Evolutionary conservation across 805 yeast species (phyloP).

Genomic region (Saturnispora sekii): DNA sequence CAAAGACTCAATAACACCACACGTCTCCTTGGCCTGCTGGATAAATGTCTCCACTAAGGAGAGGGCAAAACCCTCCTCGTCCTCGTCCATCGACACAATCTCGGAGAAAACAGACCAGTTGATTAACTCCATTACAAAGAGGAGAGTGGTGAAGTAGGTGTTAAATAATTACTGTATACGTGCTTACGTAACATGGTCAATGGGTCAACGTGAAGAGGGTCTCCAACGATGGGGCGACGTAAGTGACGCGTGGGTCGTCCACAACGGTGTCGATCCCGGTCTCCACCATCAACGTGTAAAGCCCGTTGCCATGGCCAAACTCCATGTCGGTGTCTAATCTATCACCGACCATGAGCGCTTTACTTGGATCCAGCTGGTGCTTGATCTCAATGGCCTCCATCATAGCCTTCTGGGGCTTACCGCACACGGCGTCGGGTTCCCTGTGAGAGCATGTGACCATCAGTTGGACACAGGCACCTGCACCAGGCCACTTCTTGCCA

Average conservation of each 20-base stretch:
- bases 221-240: conserved; percentile 64
- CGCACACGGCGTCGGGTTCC: conserved; percentile 66
- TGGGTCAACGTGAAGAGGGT: conserved; percentile 35
- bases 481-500: conserved; percentile 85
- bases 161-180: neutral
- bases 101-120: conserved; percentile 88
- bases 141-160: neutral
- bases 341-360: conserved; percentile 91
- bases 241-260: conserved; percentile 30
- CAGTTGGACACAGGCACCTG: conserved; percentile 82
- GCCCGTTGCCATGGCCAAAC: conserved; percentile 81
- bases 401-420: conserved; percentile 87
- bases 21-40: conserved; percentile 81
- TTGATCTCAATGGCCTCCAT: conserved; percentile 77
- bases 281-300: conserved; percentile 78
- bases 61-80: conserved; percentile 82
- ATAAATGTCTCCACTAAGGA: conserved; percentile 73
- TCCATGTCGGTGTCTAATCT: conserved; percentile 90
- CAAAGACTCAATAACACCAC: conserved; percentile 57
- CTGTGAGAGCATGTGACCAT: conserved; percentile 71
- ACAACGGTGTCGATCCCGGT: conserved; percentile 81
- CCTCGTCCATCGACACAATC: conserved; percentile 91
- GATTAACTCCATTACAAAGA: conserved; percentile 46
- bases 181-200: too few relatives aligned
- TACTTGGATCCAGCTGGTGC: conserved; percentile 41